Evolutionary conservation across 495 filamentous ascomycete species (phyloP).

Genomic region (Trichoderma virens): DNA sequence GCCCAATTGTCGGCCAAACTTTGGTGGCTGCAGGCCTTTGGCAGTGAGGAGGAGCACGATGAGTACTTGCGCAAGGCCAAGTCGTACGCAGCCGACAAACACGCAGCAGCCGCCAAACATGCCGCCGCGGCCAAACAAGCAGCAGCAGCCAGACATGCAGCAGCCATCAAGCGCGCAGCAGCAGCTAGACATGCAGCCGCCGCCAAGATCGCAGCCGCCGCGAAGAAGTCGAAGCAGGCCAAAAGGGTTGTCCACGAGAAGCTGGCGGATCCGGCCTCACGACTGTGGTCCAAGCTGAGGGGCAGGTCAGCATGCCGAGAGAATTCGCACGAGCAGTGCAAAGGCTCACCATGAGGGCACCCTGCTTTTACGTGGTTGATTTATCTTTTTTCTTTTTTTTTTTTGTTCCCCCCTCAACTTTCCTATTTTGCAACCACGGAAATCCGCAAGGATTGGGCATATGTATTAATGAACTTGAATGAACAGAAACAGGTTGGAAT

Average conservation of each 20-base stretch:
- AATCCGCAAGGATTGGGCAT: not conserved
- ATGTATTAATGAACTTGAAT: not conserved
- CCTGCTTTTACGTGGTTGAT: not conserved
- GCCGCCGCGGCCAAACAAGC: slow-evolving; percentile 24
- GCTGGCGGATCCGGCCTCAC: not conserved
- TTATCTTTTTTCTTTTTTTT: not conserved
- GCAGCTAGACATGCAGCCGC: slow-evolving; percentile 21
- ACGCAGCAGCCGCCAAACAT: slow-evolving; percentile 10
- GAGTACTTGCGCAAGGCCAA: slow-evolving; percentile 34
- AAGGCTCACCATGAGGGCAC: not conserved
- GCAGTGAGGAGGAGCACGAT: slow-evolving; percentile 31
- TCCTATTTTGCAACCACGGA: not conserved
- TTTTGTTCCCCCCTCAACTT: not conserved
- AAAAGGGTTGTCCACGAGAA: not conserved
- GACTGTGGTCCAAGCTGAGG: not conserved
- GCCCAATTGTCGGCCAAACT: slow-evolving; percentile 38
- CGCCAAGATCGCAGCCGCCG: slow-evolving; percentile 16
- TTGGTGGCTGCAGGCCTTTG: slow-evolving; percentile 38
- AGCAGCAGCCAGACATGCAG: slow-evolving; percentile 2
- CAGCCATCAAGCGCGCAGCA: slow-evolving; percentile 22
- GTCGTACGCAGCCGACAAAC: slow-evolving; percentile 24
- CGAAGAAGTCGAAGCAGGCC: slow-evolving; percentile 3
- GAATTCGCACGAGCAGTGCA: not conserved
- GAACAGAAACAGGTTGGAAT: not conserved
- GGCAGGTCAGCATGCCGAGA: not conserved